Evolutionary conservation across 768 basidiomycete genomes (phyloP), one percentile per base, ranked within the genome.

Genomic region (Phlegmacium glaucopus): DNA sequence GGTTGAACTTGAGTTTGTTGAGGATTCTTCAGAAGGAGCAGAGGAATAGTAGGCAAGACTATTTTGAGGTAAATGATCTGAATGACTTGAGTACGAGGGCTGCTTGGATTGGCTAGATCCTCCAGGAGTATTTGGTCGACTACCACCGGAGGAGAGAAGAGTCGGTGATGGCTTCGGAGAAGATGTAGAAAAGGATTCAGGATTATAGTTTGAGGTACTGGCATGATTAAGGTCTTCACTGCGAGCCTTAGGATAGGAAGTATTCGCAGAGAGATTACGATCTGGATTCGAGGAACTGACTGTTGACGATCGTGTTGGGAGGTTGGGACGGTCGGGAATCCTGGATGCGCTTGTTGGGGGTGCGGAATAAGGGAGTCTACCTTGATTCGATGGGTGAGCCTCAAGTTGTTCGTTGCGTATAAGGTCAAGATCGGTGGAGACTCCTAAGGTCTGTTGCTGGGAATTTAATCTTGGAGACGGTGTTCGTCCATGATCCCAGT

Each of bases 141-240:
- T 82, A 42, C 60, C 59, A 35, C 52, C 60, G 48, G 74, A 71
- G 53, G 74, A 65, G 51, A 75, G 70, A 61, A 78, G 79, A 13
- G 72, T 61, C 25, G 70, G 72, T 44, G 69, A 67, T 37, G 75
- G 74, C 30, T 70, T 66, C 37, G 75, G 70, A 55, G 77, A 73
- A 53, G 60, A 59, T 17, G 54, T 42, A 18, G 52, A 53, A 61
- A 49, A 52, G 48, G 37, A 52, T 28, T 47, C 54, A 44, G 36
- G 53, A 56, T 57, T 39, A 61, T 61, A 55, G 57, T 53, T 61
- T 48, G 56, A 59, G 29, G 62, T 58, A 22, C 61, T 55, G 39
- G 65, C 57, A 62, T 88, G 87, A 64, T 80, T 85, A 43, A 87
- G 70, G 69, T 88, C 87, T 58, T 85, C 79, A 67, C 87, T 90